Base-by-base conservation (phyloP, 257 asterid species). In the Paraleonurus japonicus region DNA sequence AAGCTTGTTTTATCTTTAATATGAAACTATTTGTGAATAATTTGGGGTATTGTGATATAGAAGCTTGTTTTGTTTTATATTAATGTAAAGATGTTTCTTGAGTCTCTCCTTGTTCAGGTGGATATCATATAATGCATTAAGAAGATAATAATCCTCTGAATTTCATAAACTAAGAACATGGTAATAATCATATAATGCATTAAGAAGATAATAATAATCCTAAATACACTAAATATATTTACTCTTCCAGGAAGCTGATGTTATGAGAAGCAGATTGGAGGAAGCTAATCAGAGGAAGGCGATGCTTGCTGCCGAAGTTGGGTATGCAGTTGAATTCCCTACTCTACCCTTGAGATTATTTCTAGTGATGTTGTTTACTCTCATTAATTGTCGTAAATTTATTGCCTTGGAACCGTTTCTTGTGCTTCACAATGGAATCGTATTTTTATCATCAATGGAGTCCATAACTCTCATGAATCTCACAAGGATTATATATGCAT, bases 221-320 rank as follows among this genome's bases (percentile, higher is more conserved):
- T n/a, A n/a, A n/a, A n/a, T n/a, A n/a, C n/a, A n/a, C n/a, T n/a
- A n/a, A n/a, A n/a, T n/a, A n/a, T n/a, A n/a, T n/a, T n/a, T n/a
- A n/a, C n/a, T n/a, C n/a, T n/a, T n/a, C n/a, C n/a, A n/a, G n/a
- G 97, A 87, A 43, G 65, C 82, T 19, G 73, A 79, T 75, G 80
- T 12, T 57, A 81, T 55, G 83, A 89, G 80, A 77, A 80, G 81
- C 62, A 83, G 80, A 70, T 75, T 93, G 77, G 90, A 81, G 68
- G 71, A 74, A 4, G 82, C 82, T 4, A 86, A 80, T 67, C 81
- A 81, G 75, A 83, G 84, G 80, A 89, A 82, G 81, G 74, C 61
- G 71, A 79, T 73, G 7, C 87, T 90, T 54, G 76, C 85, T 59
- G 98, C 94, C 69, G 96, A 93, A 93, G 92, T 93, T 78, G 70